Conservation (phyloP, 208 protist species). For the Trypanosoma scelopori region DNA sequence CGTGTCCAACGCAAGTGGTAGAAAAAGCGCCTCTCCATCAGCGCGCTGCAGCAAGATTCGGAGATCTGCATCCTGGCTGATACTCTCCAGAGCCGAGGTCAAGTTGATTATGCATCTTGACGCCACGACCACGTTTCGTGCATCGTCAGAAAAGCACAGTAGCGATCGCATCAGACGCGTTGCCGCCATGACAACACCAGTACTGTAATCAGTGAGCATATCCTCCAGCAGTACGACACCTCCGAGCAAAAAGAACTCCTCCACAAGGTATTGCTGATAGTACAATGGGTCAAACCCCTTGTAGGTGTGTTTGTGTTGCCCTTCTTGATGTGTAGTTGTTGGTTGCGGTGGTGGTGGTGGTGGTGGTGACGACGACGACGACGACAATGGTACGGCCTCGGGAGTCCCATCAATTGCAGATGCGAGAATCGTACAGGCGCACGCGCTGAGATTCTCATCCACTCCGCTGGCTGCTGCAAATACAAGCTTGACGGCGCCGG, state of each 20-base stretch:
- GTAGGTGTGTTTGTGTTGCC: background rate
- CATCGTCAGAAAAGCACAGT: slow-evolving; percentile 10
- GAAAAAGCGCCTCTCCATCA: slow-evolving; percentile 19
- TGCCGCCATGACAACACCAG: slow-evolving; percentile 29
- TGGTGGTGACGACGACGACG: background rate
- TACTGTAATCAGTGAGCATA: slow-evolving; percentile 39
- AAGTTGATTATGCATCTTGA: slow-evolving; percentile 32
- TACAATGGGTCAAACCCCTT: slow-evolving; percentile 15
- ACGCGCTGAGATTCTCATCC: slow-evolving; percentile 26
- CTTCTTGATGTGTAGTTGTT: background rate
- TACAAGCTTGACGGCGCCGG: slow-evolving; percentile 16
- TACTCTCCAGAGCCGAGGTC: slow-evolving; percentile 10
- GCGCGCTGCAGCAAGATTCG: slow-evolving; percentile 3
- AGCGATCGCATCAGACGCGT: slow-evolving; percentile 25
- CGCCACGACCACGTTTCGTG: slow-evolving; percentile 24
- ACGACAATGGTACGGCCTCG: too few relatives aligned
- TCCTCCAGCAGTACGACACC: slow-evolving; percentile 37
- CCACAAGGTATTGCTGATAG: slow-evolving; percentile 29
- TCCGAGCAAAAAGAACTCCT: slow-evolving; percentile 29
- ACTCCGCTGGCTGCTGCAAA: slow-evolving; percentile 27
- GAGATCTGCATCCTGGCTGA: slow-evolving; percentile 26
- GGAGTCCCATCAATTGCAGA: slow-evolving; percentile 12
- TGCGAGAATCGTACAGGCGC: slow-evolving; percentile 19
- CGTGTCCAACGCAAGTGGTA: slow-evolving; percentile 29
- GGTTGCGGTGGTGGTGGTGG: background rate